Percentiles rank a stretch among this genome's conserved stretches.
phyloP scores from a whole-genome alignment of 768 basidiomycete genomes.

The Lentinula sp. region DNA sequence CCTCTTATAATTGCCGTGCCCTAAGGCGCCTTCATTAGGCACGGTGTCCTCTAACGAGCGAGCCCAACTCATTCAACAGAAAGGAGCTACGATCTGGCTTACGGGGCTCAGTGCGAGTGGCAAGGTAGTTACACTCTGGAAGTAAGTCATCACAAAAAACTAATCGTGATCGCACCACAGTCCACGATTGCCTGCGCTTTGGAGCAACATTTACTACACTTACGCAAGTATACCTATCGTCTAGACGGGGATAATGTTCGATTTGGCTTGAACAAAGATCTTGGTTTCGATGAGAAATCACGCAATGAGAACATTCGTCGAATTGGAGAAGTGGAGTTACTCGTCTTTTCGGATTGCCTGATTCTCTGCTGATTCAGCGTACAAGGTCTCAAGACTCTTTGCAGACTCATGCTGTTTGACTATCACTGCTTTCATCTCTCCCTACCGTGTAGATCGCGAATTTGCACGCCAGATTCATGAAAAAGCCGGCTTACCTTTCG shows the following conservation, averaged over 20 bases:
- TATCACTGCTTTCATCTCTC: constrained; percentile 97
- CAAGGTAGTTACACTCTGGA: constrained; percentile 49
- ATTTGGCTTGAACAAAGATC: constrained; percentile 94
- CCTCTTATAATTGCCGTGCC: neutral
- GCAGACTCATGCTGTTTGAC: constrained; percentile 81
- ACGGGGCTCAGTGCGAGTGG: constrained; percentile 95
- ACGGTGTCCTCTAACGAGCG: constrained; percentile 71
- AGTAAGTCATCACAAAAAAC: neutral
- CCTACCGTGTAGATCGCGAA: constrained; percentile 85
- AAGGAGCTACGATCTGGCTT: constrained; percentile 91
- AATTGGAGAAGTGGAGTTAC: constrained; percentile 76
- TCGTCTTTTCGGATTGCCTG: neutral
- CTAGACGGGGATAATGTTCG: constrained; percentile 96
- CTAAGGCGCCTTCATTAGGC: constrained; percentile 35
- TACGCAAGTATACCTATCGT: constrained; percentile 81
- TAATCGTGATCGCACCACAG: constrained; percentile 30
- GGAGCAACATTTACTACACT: constrained; percentile 90
- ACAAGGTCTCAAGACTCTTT: constrained; percentile 92
- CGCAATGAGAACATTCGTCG: constrained; percentile 94
- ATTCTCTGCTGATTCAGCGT: constrained; percentile 6
- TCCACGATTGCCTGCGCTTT: constrained; percentile 96
- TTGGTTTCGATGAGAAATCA: constrained; percentile 89
- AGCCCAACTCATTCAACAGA: constrained; percentile 60
- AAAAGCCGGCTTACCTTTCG: constrained; percentile 65
- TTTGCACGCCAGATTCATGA: constrained; percentile 80